Base-by-base conservation (phyloP, 768 basidiomycete genomes). In the Podaxis mareebaensis region DNA sequence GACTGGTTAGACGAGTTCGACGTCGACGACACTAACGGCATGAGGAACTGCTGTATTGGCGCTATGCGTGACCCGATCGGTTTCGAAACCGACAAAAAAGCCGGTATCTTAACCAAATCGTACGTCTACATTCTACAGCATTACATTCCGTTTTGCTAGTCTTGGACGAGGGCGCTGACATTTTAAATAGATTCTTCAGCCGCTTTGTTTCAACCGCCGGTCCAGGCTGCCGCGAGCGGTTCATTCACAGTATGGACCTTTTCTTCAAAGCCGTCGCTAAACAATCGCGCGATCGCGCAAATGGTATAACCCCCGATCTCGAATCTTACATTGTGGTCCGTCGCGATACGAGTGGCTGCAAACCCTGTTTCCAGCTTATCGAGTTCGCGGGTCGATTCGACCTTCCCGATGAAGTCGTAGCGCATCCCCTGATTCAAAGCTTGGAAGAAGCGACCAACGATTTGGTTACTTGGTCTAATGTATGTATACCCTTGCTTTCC, bases 381-480 rank as follows among this genome's bases (percentile, higher is more conserved):
- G 90, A 92, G 79, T 91, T 89, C 70, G 86, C 85, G 53, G 78
- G 86, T 61, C 80, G 84, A 67, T 84, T 92, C 61, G 83, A 89
- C 65, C 79, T 92, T 33, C 91, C 91, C 2, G 87, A 90, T 67
- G 82, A 78, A 63, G 89, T 92, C 36, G 84, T 87, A 72, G 82
- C 87, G 11, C 82, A 92, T 71, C 87, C 86, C 1, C 68, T 83
- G 55, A 81, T 93, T 22, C 74, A 74, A 63, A 79, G 81, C 53
- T 78, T 93, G 63, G 85, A 85, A 58, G 84, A 91, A 70, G 81
- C 84, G 15, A 80, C 91, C n/a, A 92, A 92, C 65, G 91, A 92
- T 66, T 79, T 92, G 55, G 88, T 92, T 60, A 86, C 90, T 26
- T 91, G 89, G 90, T 90, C 90, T 15, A 93, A 93, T 69, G 91